Conservation (phyloP, 805 yeast genomes). For the Blastobotrys mokoenaii region DNA sequence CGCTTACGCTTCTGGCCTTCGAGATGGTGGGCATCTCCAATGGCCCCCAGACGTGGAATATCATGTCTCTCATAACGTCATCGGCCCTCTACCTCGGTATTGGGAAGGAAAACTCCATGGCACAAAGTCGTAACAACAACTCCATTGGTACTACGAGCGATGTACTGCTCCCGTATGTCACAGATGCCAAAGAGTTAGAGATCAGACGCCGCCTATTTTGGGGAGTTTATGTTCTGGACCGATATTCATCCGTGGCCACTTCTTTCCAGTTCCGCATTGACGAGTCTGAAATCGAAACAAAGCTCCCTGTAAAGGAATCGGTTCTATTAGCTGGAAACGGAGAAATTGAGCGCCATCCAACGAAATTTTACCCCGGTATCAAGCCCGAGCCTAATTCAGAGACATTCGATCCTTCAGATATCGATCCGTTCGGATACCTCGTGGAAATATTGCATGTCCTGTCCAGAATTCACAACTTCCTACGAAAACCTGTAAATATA, state of each 20-base stretch:
- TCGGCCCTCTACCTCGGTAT: slow-evolving; percentile 15
- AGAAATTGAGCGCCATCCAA: no score
- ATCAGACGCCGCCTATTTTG: slow-evolving; percentile 21
- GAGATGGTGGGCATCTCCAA: slow-evolving; percentile 23
- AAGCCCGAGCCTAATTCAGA: background rate
- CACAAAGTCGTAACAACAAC: background rate
- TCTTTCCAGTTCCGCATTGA: slow-evolving; percentile 21
- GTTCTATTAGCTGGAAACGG: slow-evolving; percentile 8
- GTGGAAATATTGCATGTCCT: slow-evolving; percentile 17
- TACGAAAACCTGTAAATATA: slow-evolving; percentile 19
- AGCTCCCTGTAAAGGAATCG: slow-evolving; percentile 14
- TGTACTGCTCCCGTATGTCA: slow-evolving; percentile 8
- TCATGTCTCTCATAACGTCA: slow-evolving; percentile 19
- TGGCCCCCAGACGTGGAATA: slow-evolving; percentile 25
- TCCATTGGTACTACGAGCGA: slow-evolving; percentile 3
- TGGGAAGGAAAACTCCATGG: slow-evolving; percentile 7
- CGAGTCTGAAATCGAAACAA: slow-evolving; percentile 16
- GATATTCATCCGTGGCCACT: slow-evolving; percentile 19
- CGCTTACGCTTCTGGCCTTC: slow-evolving; percentile 18
- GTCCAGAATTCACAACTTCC: slow-evolving; percentile 21
- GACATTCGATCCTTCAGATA: background rate
- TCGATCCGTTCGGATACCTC: slow-evolving; percentile 16
- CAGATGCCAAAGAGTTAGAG: slow-evolving; percentile 16
- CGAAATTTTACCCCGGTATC: background rate
- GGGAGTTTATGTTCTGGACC: slow-evolving; percentile 20